Base-by-base conservation (phyloP, 2,329 filamentous ascomycete species). In the Botrytis fabae region DNA sequence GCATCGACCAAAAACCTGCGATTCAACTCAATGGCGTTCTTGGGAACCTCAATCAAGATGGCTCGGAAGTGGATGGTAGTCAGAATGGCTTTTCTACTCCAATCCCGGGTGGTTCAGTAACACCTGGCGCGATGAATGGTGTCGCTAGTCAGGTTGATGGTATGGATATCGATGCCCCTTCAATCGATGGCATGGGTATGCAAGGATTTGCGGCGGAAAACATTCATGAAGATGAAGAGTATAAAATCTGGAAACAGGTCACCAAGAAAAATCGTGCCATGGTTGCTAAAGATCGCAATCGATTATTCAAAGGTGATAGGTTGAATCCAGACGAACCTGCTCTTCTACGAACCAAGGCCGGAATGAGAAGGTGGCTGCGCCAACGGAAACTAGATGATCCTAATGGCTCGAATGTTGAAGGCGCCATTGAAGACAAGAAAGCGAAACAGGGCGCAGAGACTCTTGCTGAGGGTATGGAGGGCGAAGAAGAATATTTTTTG, bases 171-270 rank as follows among this genome's bases (percentile, higher is more conserved):
- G 96, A 98, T 80, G 92, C 89, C 0, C 88, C 91, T 9, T 91
- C 91, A 2, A 84, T 93, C 57, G 91, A 89, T 76, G 90, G 89
- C 35, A 86, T 92, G 81, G 85, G 87, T 0, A 80, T 92, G 32
- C 89, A 91, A 69, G 88, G 89, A 1, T 86, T 93, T 72, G 89
- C 88, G 44, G 87, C 86, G 22, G 92, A 97, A 78, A 93, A 97
- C 77, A 87, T 89, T 20, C 94, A 94, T 77, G 90, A 97, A 78
- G 95, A 98, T 78, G 95, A 98, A 73, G 95, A 98, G 80, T 97
- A 96, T 84, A 97, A 97, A 81, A 93, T 96, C 51, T 99, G 97
- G 96, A 99, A 98, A 84, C 95, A 98, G 82, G 94, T 97, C 59
- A 99, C 96, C 2, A 98, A 98, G 83, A 98, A 96, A 81, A 95